Evolutionary conservation across 495 filamentous ascomycete species (phyloP).

Genomic region (Penicillium manginii): DNA sequence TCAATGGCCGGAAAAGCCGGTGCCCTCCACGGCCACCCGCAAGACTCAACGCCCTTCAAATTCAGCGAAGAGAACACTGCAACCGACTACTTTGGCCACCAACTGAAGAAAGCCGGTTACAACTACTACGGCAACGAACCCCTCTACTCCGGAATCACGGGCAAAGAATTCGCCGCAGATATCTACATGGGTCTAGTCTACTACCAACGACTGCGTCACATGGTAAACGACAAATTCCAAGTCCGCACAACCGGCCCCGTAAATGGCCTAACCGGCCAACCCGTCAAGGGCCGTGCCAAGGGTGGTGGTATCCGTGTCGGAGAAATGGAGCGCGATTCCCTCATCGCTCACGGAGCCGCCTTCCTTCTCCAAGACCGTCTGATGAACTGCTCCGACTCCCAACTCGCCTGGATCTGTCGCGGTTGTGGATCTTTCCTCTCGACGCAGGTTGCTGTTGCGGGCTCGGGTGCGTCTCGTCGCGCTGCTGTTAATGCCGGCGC

Average conservation of each 20-base stretch:
- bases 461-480: slow-evolving; percentile 35
- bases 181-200: slow-evolving; percentile 97
- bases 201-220: slow-evolving; percentile 96
- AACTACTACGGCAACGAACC: slow-evolving; percentile 99
- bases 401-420: slow-evolving; percentile 83
- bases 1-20: slow-evolving; percentile 95
- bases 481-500: slow-evolving; percentile 34
- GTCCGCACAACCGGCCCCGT: slow-evolving; percentile 94
- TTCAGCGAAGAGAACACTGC: slow-evolving; percentile 93
- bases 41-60: slow-evolving; percentile 92
- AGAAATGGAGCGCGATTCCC: slow-evolving; percentile 96
- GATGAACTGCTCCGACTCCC: slow-evolving; percentile 94
- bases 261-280: slow-evolving; percentile 86
- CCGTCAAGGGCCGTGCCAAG: slow-evolving; percentile 93
- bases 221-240: slow-evolving; percentile 99
- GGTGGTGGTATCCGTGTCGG: slow-evolving; percentile 98
- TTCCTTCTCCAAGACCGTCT: slow-evolving; percentile 94
- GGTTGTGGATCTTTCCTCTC: slow-evolving; percentile 86
- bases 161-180: slow-evolving; percentile 89
- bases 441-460: slow-evolving; percentile 69
- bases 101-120: slow-evolving; percentile 91
- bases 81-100: slow-evolving; percentile 92
- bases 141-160: slow-evolving; percentile 95
- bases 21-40: slow-evolving; percentile 88
- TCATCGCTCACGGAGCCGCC: slow-evolving; percentile 92